phyloP scores from a whole-genome alignment of 1,284 basidiomycete genomes.

The Naganishia sp. region DNA sequence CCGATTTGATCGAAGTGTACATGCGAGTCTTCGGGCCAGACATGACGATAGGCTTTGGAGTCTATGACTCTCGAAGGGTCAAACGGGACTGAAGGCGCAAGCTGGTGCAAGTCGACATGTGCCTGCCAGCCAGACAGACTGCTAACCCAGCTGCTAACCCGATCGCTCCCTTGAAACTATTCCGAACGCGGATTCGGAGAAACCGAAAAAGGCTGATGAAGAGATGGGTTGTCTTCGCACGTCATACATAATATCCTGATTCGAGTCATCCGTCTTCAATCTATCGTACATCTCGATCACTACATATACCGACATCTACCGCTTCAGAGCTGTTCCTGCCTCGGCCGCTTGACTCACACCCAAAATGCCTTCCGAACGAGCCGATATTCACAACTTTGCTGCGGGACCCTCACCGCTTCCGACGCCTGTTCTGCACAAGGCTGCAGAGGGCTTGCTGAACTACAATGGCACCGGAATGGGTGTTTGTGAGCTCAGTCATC shows the following conservation, averaged over 20 bases:
- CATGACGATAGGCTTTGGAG: conserved; percentile 1
- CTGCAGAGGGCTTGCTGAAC: conserved; percentile 77
- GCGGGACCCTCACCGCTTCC: conserved; percentile 89
- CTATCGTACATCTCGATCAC: background rate
- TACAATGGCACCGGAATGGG: conserved; percentile 88
- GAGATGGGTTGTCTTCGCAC: conserved; percentile 8
- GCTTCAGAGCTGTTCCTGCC: background rate
- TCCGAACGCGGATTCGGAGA: conserved; percentile 7
- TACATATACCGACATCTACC: background rate
- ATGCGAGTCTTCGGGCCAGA: conserved; percentile 7
- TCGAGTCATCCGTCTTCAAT: background rate
- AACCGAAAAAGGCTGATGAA: background rate
- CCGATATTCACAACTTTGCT: conserved; percentile 77
- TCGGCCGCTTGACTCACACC: background rate
- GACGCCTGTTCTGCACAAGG: conserved; percentile 69
- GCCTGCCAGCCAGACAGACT: background rate
- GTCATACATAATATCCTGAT: conserved; percentile 4
- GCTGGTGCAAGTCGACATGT: background rate
- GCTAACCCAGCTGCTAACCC: background rate
- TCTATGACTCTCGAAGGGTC: no score
- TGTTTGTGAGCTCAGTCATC: conserved; percentile 89
- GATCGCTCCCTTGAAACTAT: conserved; percentile 11
- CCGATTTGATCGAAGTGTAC: conserved; percentile 30
- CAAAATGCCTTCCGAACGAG: conserved; percentile 42
- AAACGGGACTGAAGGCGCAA: background rate